Evolutionary conservation across 1,284 basidiomycete species (phyloP), one percentile per base, ranked within the genome.

Genomic region (Phylloporus gajari): DNA sequence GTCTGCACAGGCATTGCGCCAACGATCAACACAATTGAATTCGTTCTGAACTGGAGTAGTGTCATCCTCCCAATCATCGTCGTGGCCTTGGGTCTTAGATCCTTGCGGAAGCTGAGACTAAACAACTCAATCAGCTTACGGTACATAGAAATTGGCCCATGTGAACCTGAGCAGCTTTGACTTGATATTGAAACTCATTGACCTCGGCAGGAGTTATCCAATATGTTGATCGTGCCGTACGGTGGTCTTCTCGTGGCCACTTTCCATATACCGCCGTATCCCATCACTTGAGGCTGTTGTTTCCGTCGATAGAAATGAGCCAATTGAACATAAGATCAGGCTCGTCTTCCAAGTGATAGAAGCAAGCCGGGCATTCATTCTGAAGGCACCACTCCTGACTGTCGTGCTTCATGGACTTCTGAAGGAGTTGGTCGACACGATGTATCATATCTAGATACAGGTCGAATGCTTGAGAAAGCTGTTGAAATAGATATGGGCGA

Each of bases 221-320:
- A 21, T 65, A 65, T 6, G 19, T 38, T 17, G 12, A 65, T 15
- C 32, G 25, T 13, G n/a, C 19, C 2, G 15, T 44, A 13, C 42
- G 17, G 3, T 21, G 35, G 25, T 65, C 64, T n/a, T 53, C 64
- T 38, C 13, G 27, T 12, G n/a, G 61, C 19, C 13, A 25, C 27
- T 5, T 63, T 19, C n/a, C 61, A 46, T 63, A 63, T 17, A 44
- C 25, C 23, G 27, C 17, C 17, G 23, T 48, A 30, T 63, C 42
- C 61, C 61, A 63, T 21, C n/a, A n/a, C 61, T 63, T 63, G 12
- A 63, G 61, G 15, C 61, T 63, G n/a, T 63, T 44, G 58, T 59
- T 59, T 21, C 58, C 30, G 11, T 63, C 61, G 44, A 63, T 44
- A 30, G 38, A 63, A 35, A 63, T 17, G 15, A 63, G 61, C 61